Evolutionary conservation across 2,329 filamentous ascomycete genomes (phyloP).

Genomic region (Nemania bipapillata): DNA sequence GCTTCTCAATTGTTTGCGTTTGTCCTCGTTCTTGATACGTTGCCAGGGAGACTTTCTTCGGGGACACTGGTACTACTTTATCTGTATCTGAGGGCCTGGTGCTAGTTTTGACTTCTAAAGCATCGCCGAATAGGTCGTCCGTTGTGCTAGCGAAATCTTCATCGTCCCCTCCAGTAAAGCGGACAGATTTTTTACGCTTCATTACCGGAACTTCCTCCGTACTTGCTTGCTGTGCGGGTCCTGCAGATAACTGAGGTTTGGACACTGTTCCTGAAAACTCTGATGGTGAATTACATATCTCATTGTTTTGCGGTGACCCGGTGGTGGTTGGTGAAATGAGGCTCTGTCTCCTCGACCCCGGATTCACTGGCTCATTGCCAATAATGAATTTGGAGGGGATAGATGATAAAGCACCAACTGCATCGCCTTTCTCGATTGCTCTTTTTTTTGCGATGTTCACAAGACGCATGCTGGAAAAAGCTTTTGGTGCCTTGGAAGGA

Average conservation of each 20-base stretch:
- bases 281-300: not conserved
- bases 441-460: conserved; percentile 57
- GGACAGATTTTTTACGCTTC: conserved; percentile 55
- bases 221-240: conserved; percentile 4
- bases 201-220: conserved; percentile 23
- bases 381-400: conserved; percentile 49
- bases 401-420: conserved; percentile 52
- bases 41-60: conserved; percentile 43
- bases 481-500: conserved; percentile 54
- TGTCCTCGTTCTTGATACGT: conserved; percentile 45
- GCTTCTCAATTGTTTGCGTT: conserved; percentile 44
- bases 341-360: conserved; percentile 22
- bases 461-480: conserved; percentile 55
- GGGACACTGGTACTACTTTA: not conserved
- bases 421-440: conserved; percentile 59
- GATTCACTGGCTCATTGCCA: conserved; percentile 36
- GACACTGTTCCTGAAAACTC: not conserved
- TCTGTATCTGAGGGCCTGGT: not conserved
- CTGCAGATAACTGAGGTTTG: conserved; percentile 22
- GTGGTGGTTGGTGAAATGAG: conserved; percentile 14
- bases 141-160: conserved; percentile 39
- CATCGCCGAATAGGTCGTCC: conserved; percentile 25
- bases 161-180: conserved; percentile 49
- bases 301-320: not conserved
- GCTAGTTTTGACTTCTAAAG: conserved; percentile 6